phyloP scores from a whole-genome alignment of 306 rosid genomes.

The Casuarina cunninghamiana region DNA sequence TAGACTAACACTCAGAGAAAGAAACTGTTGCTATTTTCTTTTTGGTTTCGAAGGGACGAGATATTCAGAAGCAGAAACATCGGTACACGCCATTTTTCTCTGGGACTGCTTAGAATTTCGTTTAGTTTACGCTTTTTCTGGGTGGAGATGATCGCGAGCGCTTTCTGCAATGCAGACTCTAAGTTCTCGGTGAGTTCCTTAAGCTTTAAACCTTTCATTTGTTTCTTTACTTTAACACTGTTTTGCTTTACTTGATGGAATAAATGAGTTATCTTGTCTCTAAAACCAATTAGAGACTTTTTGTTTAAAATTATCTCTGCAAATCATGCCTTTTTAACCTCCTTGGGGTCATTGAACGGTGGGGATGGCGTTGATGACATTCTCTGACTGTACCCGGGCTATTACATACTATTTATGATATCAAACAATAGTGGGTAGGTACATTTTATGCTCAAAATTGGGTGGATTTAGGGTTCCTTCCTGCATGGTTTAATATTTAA shows the following conservation, averaged over 20 bases:
- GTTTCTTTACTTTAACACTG: not conserved
- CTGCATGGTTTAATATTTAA: slow-evolving; percentile 33
- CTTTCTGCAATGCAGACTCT: slow-evolving; percentile 77
- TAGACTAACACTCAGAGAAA: slow-evolving; percentile 1
- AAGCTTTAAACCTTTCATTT: not conserved
- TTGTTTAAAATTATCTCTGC: not conserved
- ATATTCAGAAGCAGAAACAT: not conserved
- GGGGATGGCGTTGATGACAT: slow-evolving; percentile 16
- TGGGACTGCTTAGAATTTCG: not conserved
- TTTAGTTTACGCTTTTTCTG: slow-evolving; percentile 14
- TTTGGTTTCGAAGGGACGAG: not conserved
- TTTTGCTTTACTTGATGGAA: not conserved
- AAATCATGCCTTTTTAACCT: not conserved
- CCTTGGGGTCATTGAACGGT: slow-evolving; percentile 23
- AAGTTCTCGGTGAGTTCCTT: slow-evolving; percentile 61
- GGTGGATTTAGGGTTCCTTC: slow-evolving; percentile 33
- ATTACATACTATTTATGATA: slow-evolving; percentile 21
- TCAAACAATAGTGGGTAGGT: slow-evolving; percentile 36
- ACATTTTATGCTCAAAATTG: slow-evolving; percentile 42
- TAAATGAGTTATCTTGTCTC: not conserved
- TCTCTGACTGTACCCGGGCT: slow-evolving; percentile 1
- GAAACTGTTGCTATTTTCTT: not conserved
- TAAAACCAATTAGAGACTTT: not conserved
- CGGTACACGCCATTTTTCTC: slow-evolving; percentile 1
- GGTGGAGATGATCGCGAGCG: slow-evolving; percentile 58